Evolutionary conservation across 2,329 filamentous ascomycete species (phyloP).

Genomic region (Penicillium sp.): DNA sequence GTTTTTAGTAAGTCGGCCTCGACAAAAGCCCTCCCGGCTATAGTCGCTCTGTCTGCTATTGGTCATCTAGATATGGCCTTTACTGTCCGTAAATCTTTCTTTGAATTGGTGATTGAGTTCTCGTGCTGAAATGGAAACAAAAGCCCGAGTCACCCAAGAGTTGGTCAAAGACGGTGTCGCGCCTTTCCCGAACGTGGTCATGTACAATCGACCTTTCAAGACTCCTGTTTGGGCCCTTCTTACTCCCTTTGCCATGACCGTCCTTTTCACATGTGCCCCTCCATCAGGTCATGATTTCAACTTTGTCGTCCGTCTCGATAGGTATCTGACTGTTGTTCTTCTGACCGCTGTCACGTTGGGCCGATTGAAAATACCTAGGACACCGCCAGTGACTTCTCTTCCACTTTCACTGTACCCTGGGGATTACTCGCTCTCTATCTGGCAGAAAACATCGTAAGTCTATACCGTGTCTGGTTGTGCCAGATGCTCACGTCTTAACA

Average conservation of each 20-base stretch:
- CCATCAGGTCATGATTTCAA: slow-evolving; percentile 24
- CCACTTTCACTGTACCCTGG: slow-evolving; percentile 17
- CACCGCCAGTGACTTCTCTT: slow-evolving; percentile 7
- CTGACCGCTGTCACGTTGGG: slow-evolving; percentile 17
- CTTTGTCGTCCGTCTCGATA: slow-evolving; percentile 21
- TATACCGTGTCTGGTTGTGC: not conserved
- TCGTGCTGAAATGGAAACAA: not conserved
- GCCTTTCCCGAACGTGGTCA: slow-evolving; percentile 22
- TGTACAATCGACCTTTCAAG: slow-evolving; percentile 23
- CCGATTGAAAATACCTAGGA: slow-evolving; percentile 17
- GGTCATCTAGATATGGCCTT: slow-evolving; percentile 24
- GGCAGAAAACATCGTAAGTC: slow-evolving; percentile 15
- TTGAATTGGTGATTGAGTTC: no score
- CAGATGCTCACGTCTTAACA: not conserved
- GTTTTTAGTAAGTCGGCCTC: slow-evolving; percentile 38
- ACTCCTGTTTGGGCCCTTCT: slow-evolving; percentile 16
- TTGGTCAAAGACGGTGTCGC: slow-evolving; percentile 25
- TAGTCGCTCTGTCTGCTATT: slow-evolving; percentile 24
- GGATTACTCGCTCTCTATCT: slow-evolving; percentile 17
- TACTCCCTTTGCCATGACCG: slow-evolving; percentile 19
- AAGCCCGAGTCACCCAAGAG: slow-evolving; percentile 25
- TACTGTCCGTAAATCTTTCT: slow-evolving; percentile 15
- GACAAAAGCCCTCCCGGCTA: slow-evolving; percentile 16
- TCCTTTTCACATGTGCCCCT: slow-evolving; percentile 24
- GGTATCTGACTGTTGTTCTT: slow-evolving; percentile 19